Conservation (phyloP, 2,329 filamentous ascomycete species). For the Phialophora verrucosa region DNA sequence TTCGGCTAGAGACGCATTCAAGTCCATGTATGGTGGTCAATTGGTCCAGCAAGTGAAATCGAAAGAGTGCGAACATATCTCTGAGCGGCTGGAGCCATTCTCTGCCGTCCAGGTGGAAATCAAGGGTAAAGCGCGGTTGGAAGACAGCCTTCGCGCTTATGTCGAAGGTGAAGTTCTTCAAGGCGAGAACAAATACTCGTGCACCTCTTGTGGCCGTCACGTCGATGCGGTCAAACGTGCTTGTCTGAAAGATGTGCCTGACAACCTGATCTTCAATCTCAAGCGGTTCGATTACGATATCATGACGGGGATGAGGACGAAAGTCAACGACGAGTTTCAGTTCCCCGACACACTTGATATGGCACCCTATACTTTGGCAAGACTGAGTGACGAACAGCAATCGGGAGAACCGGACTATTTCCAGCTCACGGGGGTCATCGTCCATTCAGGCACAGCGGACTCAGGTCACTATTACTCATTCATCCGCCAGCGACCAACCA, state of each 20-base stretch:
- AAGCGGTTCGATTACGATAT: conserved; percentile 65
- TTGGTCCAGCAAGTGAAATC: conserved; percentile 95
- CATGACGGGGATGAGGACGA: conserved; percentile 75
- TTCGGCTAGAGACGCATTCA: conserved; percentile 73
- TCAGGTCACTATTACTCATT: conserved; percentile 98
- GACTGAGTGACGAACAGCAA: conserved; percentile 69
- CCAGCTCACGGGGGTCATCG: conserved; percentile 90
- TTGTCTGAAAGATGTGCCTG: conserved; percentile 88
- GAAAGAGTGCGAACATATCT: conserved; percentile 92
- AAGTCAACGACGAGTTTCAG: conserved; percentile 93
- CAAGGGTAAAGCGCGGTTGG: conserved; percentile 81
- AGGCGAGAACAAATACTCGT: conserved; percentile 98
- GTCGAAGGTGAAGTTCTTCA: conserved; percentile 96
- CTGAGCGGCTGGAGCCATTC: conserved; percentile 86
- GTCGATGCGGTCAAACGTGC: conserved; percentile 93
- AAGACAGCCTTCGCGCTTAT: conserved; percentile 91
- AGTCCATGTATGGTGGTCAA: conserved; percentile 87
- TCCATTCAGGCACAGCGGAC: conserved; percentile 90
- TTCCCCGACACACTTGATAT: conserved; percentile 87
- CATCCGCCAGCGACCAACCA: conserved; percentile 75
- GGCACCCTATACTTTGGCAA: conserved; percentile 85
- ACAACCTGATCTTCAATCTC: conserved; percentile 93
- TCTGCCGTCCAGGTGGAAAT: conserved; percentile 96
- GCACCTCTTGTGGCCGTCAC: conserved; percentile 83
- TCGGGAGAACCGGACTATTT: conserved; percentile 74